Evolutionary conservation across 345 rosid species (phyloP), one percentile per base, ranked within the genome.

Genomic region (Populus deltoides): DNA sequence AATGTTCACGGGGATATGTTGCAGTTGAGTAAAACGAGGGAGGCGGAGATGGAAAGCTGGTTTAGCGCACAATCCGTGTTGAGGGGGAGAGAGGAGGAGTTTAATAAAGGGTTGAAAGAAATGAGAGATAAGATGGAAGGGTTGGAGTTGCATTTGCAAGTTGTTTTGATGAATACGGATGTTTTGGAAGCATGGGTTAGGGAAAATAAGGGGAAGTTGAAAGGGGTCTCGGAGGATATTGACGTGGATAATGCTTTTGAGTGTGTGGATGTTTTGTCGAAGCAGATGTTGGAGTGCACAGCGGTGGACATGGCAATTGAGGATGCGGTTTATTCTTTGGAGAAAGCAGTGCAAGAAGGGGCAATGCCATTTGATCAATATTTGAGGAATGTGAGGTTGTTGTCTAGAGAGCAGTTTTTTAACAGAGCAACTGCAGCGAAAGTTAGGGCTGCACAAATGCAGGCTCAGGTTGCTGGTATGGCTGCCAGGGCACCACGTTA

Each of bases 331-430:
- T 96, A 93, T 75, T 78, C 95, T 0, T 73, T 93, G 80, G 99
- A 96, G 55, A 92, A 92, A 82, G 94, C 95, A 0, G 85, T 87
- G 68, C 92, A 86, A 76, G 94, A 89, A 72, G 94, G 94, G 35
- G 78, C 78, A 0, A 80, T 93, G 63, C 86, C 94, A 0, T 91
- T 92, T 79, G 97, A 91, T 88, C 97, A 88, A 85, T 96, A 96
- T 72, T 77, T 93, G 89, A 89, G 94, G 90, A 92, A 83, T 81
- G 90, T 96, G 68, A 93, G 99, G 85, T 74, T 89, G 88, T 78
- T 96, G 89, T 93, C 98, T 0, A 88, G 99, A 20, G 97, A 96
- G 35, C 99, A 96, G 90, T 96, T 96, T 73, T 93, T 96, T 33
- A 91, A 91, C 29, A 80, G 92, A 71, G 99, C 99, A 7, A 88